Evolutionary conservation across 257 asterid species (phyloP).

Genomic region (Primulina huaijiensis): DNA sequence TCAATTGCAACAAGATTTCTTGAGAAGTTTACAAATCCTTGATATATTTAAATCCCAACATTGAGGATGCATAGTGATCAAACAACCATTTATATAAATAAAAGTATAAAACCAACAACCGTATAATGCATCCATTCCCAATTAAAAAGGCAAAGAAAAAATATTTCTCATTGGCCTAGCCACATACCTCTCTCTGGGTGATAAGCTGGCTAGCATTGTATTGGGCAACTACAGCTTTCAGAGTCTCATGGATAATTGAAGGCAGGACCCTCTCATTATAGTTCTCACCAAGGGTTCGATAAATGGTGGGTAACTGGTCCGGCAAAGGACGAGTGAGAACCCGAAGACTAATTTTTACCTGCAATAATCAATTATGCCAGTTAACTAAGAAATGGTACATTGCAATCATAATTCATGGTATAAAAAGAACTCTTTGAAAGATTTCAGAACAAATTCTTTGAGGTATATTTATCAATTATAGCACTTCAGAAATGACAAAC

Average conservation of each 20-base stretch:
- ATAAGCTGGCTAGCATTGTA: conserved; percentile 40
- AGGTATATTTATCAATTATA: not conserved
- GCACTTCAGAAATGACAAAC: not conserved
- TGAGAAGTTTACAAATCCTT: not conserved
- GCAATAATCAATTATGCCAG: conserved; percentile 4
- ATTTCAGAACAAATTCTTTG: not conserved
- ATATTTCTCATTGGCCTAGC: not conserved
- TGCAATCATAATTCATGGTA: not conserved
- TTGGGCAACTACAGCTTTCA: conserved; percentile 37
- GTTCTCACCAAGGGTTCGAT: conserved; percentile 34
- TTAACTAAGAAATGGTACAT: not conserved
- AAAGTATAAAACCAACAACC: not conserved
- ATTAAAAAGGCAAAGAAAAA: not conserved
- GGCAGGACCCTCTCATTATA: conserved; percentile 36
- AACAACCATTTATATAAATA: not conserved
- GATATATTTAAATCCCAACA: not conserved
- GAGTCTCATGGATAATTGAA: conserved; percentile 33
- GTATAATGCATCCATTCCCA: not conserved
- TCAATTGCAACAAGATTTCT: not conserved
- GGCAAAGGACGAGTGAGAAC: conserved; percentile 39
- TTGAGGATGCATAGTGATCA: not conserved
- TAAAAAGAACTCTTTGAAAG: not conserved
- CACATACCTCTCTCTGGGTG: conserved; percentile 34
- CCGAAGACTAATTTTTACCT: conserved; percentile 30
- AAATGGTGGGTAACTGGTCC: conserved; percentile 26